Conservation (phyloP, 1,139 yeast genomes). For the Pichia sp. region DNA sequence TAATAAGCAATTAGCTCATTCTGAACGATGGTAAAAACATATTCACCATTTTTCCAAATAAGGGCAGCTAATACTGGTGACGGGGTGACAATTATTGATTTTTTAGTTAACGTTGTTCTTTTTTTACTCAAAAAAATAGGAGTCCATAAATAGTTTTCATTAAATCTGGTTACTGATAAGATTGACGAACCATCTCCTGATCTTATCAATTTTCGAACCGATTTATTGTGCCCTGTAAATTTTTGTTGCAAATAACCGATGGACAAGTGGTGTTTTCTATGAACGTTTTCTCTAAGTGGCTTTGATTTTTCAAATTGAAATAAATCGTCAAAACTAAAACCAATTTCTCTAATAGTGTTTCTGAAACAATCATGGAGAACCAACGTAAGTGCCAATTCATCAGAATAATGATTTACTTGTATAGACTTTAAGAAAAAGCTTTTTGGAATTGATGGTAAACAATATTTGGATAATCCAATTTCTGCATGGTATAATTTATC, state of each 20-base stretch:
- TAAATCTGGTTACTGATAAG: slow-evolving; percentile 46
- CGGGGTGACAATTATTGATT: slow-evolving; percentile 27
- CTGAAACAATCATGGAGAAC: slow-evolving; percentile 43
- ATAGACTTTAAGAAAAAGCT: slow-evolving; percentile 12
- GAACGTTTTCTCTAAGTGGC: neutral
- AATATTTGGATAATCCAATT: slow-evolving; percentile 21
- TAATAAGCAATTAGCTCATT: slow-evolving; percentile 57
- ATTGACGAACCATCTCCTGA: slow-evolving; percentile 57
- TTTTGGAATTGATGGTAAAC: slow-evolving; percentile 25
- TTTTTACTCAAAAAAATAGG: slow-evolving; percentile 34
- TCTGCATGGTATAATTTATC: slow-evolving; percentile 11
- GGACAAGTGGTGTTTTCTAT: neutral
- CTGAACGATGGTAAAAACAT: slow-evolving; percentile 39
- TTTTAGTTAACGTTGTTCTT: slow-evolving; percentile 27
- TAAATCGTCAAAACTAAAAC: slow-evolving; percentile 34
- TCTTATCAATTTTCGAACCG: slow-evolving; percentile 60
- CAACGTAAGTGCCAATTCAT: slow-evolving; percentile 34
- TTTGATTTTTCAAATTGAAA: slow-evolving; percentile 23
- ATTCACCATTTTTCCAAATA: slow-evolving; percentile 49
- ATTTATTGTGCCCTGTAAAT: slow-evolving; percentile 80
- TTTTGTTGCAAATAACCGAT: slow-evolving; percentile 40
- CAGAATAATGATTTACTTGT: slow-evolving; percentile 14
- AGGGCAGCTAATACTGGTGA: slow-evolving; percentile 44
- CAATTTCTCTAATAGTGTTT: slow-evolving; percentile 44
- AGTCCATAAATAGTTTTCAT: slow-evolving; percentile 64